Evolutionary conservation across 139 green algal genomes (phyloP), one percentile per base, ranked within the genome.

Genomic region (Astrephomene gubernaculifera): DNA sequence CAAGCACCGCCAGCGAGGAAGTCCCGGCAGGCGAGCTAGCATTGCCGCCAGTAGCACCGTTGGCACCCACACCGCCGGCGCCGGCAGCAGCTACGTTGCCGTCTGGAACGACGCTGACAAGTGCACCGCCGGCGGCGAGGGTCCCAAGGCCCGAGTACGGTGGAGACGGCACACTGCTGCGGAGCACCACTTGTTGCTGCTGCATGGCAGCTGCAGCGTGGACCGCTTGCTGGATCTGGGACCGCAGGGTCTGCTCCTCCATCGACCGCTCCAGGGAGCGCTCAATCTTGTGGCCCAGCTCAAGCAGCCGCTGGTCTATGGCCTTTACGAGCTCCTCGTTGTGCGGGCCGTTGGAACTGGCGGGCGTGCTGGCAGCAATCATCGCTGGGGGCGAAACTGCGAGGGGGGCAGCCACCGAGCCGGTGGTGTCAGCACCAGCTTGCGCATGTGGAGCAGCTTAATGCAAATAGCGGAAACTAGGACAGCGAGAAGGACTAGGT

Each of bases 241-340:
- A n/a, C 12, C 63, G 63, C 65, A 85, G 33, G 63, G 31, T 74
- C 64, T 85, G 79, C 65, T 83, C 76, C 76, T 83, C 76, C 60
- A 83, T 63, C 19, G 60, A 73, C 0, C 76, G 76, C 41, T 85
- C 79, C 24, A 85, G 45, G 21, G 79, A 85, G 61, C 63, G 79
- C 25, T 85, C 79, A 27, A 85, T 85, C 43, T 85, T 85, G 14
- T 74, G 63, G 31, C 79, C 79, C 63, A 85, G 79, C 64, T 85
- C 79, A 33, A 76, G 44, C n/a, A 85, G 64, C 4, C 79, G 79
- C 43, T 76, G 64, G 64, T 85, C 79, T 31, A 85, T 85, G 22
- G 64, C 33, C 45, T 85, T 73, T 0, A 85, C 79, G 9, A 85
- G 44, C 33, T 85, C 57, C 79, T 76, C 79, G 64, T 75, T 75